Evolutionary conservation across 2,329 filamentous ascomycete genomes (phyloP), one percentile per base, ranked within the genome.

Genomic region (Monilinia polystroma): DNA sequence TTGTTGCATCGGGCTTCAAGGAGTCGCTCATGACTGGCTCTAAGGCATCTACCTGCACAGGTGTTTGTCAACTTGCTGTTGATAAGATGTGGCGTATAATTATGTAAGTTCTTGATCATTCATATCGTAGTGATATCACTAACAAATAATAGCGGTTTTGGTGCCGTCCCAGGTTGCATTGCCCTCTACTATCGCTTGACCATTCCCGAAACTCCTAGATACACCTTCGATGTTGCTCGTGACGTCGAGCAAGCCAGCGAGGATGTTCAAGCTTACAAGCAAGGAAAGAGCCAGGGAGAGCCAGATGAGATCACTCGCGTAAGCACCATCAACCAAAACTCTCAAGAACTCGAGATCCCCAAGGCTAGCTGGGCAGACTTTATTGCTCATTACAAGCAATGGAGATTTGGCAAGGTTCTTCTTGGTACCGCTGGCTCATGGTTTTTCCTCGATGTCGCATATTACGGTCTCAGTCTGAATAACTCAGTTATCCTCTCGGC

Each of bases 71-170:
- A 60, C 73, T 86, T n/a, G 88, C 89, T 8, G 90, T 93, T 7
- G 91, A 95, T 80, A 93, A 92, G 83, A 93, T 93, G 89, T 95
- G 91, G 91, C 85, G 91, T 72, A 83, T 87, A 20, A 83, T 95
- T 65, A 91, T 95, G 63, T 66, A 66, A 45, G 55, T 60, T 35
- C 32, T 20, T 12, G 10, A 5, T 38, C 7, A 12, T 7, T 11
- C 1, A 3, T 10, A 18, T 52, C 12, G 4, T 6, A 3, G n/a
- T 20, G 4, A 12, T 8, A 45, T 23, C 20, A 5, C 55, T 66
- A 66, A 66, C 35, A 29, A 23, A 26, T 18, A 10, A 16, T 29
- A 66, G 63, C 74, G 91, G 91, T 16, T 90, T 93, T 74, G 91
- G 91, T 71, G 90, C 90, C 55, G 85, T 95, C 11, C 91, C 91